Conservation (phyloP, 2,329 filamentous ascomycete genomes). For the Fonsecaea monophora region DNA sequence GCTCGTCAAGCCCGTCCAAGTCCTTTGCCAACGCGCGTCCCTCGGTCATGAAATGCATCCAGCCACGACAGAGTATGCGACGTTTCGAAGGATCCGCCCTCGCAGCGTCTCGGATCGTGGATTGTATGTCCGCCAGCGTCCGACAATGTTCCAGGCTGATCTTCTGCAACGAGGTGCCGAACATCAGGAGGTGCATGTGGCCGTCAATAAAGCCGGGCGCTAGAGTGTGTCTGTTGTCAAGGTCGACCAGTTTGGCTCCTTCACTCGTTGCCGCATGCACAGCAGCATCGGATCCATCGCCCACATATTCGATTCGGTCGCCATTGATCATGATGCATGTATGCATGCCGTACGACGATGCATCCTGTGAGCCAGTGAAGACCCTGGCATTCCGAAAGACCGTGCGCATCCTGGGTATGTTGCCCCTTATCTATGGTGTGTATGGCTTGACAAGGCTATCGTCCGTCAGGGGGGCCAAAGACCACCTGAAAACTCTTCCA, state of each 20-base stretch:
- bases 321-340: conserved; percentile 50
- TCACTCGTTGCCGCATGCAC: conserved; percentile 36
- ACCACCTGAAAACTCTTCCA: background rate
- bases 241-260: conserved; percentile 43
- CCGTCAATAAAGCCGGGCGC: conserved; percentile 59
- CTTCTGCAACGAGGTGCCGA: conserved; percentile 57
- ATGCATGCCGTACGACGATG: conserved; percentile 21
- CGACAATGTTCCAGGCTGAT: conserved; percentile 52
- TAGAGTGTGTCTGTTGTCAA: conserved; percentile 47
- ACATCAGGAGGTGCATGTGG: conserved; percentile 59
- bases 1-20: conserved; percentile 55
- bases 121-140: conserved; percentile 53
- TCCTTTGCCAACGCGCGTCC: conserved; percentile 54
- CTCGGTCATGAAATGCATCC: conserved; percentile 58
- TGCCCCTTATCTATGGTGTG: background rate
- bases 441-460: background rate
- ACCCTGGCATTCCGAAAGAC: conserved; percentile 45
- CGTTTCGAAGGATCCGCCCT: conserved; percentile 48
- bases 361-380: conserved; percentile 39
- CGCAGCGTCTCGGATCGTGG: conserved; percentile 52
- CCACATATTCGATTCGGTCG: conserved; percentile 53
- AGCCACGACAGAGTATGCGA: conserved; percentile 56
- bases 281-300: conserved; percentile 43
- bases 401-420: conserved; percentile 6
- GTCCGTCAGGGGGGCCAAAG: background rate